A percentile compares a stretch with the other conserved stretches of the same genome.
phyloP scores from a whole-genome alignment of 2,329 filamentous ascomycete genomes.

The Drechslera avenae region DNA sequence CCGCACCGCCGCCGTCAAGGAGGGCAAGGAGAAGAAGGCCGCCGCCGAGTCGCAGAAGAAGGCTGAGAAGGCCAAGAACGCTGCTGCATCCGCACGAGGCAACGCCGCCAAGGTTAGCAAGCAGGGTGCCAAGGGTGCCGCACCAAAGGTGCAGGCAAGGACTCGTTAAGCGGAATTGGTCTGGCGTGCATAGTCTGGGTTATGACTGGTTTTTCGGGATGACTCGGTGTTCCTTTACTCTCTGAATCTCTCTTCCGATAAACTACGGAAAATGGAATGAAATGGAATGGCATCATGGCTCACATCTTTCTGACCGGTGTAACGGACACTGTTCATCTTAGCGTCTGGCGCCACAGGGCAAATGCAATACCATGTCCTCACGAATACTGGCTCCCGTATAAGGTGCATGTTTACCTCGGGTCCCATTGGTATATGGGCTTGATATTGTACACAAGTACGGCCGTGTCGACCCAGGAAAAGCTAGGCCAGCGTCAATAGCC shows the following conservation, averaged over 20 bases:
- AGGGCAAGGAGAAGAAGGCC: constrained; percentile 98
- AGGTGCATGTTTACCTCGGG: no score
- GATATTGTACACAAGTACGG: no score
- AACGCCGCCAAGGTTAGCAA: constrained; percentile 87
- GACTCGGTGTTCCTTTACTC: constrained; percentile 39
- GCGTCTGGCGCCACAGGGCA: constrained; percentile 43
- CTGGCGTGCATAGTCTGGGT: constrained; percentile 31
- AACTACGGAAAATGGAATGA: constrained; percentile 35
- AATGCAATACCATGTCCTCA: constrained; percentile 46
- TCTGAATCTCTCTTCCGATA: constrained; percentile 29
- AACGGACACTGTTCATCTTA: constrained; percentile 32
- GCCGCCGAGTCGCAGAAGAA: constrained; percentile 91
- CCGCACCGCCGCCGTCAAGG: constrained; percentile 88
- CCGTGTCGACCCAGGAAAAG: no score
- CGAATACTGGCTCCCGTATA: constrained; percentile 13
- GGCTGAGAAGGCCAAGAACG: constrained; percentile 97
- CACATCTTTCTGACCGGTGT: constrained; percentile 35
- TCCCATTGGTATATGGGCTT: no score
- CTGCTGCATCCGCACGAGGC: constrained; percentile 74
- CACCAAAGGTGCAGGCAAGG: constrained; percentile 81
- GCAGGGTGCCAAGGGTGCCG: constrained; percentile 93
- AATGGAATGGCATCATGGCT: constrained; percentile 39
- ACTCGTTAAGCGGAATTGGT: constrained; percentile 69
- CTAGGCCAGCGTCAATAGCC: no score
- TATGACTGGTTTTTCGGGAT: constrained; percentile 36